Base-by-base conservation (phyloP, 1,284 basidiomycete species). In the Albatrellus sp. region DNA sequence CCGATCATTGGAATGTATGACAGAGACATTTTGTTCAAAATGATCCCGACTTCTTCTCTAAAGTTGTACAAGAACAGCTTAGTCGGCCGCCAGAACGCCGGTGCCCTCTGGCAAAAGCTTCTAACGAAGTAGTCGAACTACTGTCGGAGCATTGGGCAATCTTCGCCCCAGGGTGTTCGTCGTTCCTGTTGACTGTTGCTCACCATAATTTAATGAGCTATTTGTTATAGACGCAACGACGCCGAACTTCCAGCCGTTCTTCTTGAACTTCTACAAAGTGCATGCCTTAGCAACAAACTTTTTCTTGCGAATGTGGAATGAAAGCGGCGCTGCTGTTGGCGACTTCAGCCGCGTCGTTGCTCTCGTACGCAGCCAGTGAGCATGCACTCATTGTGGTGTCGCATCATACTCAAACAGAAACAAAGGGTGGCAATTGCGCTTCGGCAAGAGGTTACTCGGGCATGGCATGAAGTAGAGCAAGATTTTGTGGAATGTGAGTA, bases 261-360 rank as follows among this genome's bases (percentile, higher is more conserved):
- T 97, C 60, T 72, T 97, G 48, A 87, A 89, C 54, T 90, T 93
- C 58, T 73, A 76, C 52, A 80, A 77, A 48, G 80, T 94, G 9
- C 93, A 98, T 61, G 68, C 75, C 5, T 67, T 94, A 3, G 86
- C 87, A 1, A 77, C 88, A 24, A 79, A 79, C 46, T 96, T 97
- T 68, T 96, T 96, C 67, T 65, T 92, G 24, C 77, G 90, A 49
- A 94, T 98, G 83, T 98, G 92, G 92, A 80, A 75, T 55, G 92
- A 97, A 61, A 90, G 88, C 51, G 85, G 86, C 31, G 90, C 93
- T 1, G 80, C 83, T 8, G 60, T 63, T 7, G 78, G 70, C 28
- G 90, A 96, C 60, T 93, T 96, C 56, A 69, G 75, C 32, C 79
- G 91, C 12, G 79, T 97, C 8, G 75, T 79, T 40, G 86, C 84